phyloP scores from a whole-genome alignment of 176 grass and related monocot genomes.

The Avena insularis region DNA sequence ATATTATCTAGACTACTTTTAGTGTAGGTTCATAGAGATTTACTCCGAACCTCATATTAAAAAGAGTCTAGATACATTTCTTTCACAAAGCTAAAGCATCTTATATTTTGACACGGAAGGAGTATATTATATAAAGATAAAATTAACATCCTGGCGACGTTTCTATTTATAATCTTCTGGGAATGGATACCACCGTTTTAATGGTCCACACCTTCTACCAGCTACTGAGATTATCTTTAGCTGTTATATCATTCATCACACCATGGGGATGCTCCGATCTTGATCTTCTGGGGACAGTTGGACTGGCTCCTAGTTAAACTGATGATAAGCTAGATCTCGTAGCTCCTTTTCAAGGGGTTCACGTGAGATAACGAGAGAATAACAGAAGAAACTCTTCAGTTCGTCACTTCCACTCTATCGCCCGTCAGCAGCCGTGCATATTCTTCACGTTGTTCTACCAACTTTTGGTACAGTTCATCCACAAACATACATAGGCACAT shows the following conservation, averaged over 20 bases:
- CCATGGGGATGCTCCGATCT: slow-evolving; percentile 30
- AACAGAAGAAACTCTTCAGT: not conserved
- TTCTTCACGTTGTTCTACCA: not conserved
- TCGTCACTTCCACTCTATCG: not conserved
- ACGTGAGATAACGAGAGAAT: not conserved
- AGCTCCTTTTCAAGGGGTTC: slow-evolving; percentile 22
- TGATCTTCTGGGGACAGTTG: not conserved
- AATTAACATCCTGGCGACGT: too few relatives aligned
- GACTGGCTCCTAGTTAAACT: not conserved
- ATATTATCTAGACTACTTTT: too few relatives aligned
- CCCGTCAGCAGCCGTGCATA: not conserved
- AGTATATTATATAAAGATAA: too few relatives aligned
- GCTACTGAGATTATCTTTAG: not conserved
- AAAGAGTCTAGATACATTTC: too few relatives aligned
- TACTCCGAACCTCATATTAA: too few relatives aligned
- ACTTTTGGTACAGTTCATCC: not conserved
- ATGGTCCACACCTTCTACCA: not conserved
- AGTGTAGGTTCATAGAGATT: too few relatives aligned
- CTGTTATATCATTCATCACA: slow-evolving; percentile 40
- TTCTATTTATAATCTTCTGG: not conserved
- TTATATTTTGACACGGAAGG: too few relatives aligned
- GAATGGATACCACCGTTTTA: not conserved
- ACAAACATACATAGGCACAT: not conserved
- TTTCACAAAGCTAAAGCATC: too few relatives aligned
- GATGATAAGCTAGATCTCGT: not conserved